Conservation (phyloP, 805 yeast genomes). For the Pichia nakasei region DNA sequence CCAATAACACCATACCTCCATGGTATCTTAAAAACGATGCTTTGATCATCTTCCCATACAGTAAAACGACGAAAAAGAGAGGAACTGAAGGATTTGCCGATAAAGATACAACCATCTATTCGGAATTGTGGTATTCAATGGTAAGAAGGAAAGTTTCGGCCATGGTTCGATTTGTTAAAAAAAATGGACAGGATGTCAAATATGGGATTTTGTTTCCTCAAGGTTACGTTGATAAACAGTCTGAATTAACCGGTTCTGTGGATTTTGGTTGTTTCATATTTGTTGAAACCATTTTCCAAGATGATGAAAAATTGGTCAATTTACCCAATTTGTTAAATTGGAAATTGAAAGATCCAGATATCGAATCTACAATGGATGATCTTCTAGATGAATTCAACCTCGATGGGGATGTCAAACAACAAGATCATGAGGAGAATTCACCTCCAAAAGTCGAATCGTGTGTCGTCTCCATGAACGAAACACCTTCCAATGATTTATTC, state of each 20-base stretch:
- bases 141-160: slow-evolving; percentile 39
- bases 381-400: slow-evolving; percentile 30
- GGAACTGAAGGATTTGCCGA: not conserved
- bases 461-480: slow-evolving; percentile 1
- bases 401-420: slow-evolving; percentile 18
- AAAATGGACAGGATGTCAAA: slow-evolving; percentile 24
- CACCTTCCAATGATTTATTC: not conserved
- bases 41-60: slow-evolving; percentile 31
- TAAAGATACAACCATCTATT: slow-evolving; percentile 34
- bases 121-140: slow-evolving; percentile 46
- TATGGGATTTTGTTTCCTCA: slow-evolving; percentile 15
- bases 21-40: slow-evolving; percentile 56
- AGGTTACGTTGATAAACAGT: slow-evolving; percentile 15
- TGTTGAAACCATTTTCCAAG: slow-evolving; percentile 59
- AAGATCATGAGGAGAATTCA: slow-evolving; percentile 7
- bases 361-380: slow-evolving; percentile 39
- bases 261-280: slow-evolving; percentile 37
- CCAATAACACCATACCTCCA: slow-evolving; percentile 39
- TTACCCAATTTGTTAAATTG: slow-evolving; percentile 34
- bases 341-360: slow-evolving; percentile 21
- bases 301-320: slow-evolving; percentile 44
- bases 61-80: slow-evolving; percentile 8
- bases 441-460: slow-evolving; percentile 5
- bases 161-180: slow-evolving; percentile 56
- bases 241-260: slow-evolving; percentile 13